These are phyloP conservation scores for Phanerochaete carnosa DNA, from an alignment of 768 basidiomycete species.

Conservation along the genomic window DNA sequence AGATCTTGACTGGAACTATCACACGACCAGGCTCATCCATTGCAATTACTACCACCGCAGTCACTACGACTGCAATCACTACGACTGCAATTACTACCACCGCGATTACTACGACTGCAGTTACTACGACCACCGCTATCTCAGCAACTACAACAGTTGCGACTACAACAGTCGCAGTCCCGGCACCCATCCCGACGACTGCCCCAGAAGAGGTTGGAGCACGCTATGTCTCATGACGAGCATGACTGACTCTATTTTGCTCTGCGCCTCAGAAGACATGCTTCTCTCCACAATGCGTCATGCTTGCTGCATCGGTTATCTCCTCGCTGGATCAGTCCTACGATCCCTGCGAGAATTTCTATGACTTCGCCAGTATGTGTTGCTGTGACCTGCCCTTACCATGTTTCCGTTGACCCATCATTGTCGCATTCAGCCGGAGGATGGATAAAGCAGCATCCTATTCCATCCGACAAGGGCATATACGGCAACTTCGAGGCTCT, in stretches of 20 bases:
- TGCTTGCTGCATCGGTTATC: slow-evolving; percentile 79
- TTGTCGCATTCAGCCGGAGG: slow-evolving; percentile 65
- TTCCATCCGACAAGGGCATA: slow-evolving; percentile 81
- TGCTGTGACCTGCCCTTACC: not conserved
- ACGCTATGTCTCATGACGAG: not conserved
- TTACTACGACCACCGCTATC: not conserved
- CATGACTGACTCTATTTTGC: not conserved
- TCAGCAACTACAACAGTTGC: slow-evolving; percentile 34
- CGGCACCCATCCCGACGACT: slow-evolving; percentile 48
- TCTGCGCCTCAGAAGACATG: slow-evolving; percentile 53
- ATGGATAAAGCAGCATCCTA: slow-evolving; percentile 78
- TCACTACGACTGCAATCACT: slow-evolving; percentile 21
- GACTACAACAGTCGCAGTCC: slow-evolving; percentile 32
- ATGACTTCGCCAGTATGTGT: slow-evolving; percentile 83
- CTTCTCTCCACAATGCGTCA: slow-evolving; percentile 74
- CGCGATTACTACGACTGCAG: not conserved
- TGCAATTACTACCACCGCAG: slow-evolving; percentile 1
- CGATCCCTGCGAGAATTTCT: slow-evolving; percentile 96
- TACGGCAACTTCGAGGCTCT: slow-evolving; percentile 73
- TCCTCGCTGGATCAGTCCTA: slow-evolving; percentile 73
- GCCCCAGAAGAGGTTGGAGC: slow-evolving; percentile 49
- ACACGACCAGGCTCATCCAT: slow-evolving; percentile 29
- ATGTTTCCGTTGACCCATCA: slow-evolving; percentile 5
- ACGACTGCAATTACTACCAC: not conserved
- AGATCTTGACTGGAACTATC: slow-evolving; percentile 33